A percentile compares a stretch with the other conserved stretches of the same genome.
phyloP scores from a whole-genome alignment of 2,329 filamentous ascomycete species.

The Aspergillus bombycis region DNA sequence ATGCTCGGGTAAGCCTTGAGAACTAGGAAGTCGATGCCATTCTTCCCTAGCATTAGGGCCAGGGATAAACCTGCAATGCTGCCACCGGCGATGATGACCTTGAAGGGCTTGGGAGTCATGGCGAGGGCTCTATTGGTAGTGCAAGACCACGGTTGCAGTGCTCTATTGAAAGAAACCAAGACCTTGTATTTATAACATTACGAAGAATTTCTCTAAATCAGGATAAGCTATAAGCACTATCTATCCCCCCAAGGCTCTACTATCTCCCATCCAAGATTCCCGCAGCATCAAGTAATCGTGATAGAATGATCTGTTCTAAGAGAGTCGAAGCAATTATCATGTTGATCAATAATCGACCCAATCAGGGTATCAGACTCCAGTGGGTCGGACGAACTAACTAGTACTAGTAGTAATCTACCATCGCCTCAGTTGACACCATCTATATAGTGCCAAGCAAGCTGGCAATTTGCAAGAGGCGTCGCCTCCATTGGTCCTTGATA shows the following conservation, averaged over 20 bases:
- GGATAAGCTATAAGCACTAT: neutral
- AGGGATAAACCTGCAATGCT: conserved; percentile 18
- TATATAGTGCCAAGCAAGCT: too few relatives aligned
- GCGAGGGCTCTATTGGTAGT: neutral
- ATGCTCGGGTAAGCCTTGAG: conserved; percentile 24
- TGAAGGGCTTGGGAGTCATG: neutral
- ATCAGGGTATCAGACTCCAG: neutral
- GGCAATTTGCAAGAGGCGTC: too few relatives aligned
- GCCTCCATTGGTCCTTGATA: too few relatives aligned
- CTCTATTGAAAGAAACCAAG: neutral
- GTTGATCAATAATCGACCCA: neutral
- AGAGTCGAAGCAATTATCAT: neutral
- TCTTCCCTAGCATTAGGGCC: conserved; percentile 21
- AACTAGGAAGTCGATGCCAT: conserved; percentile 24
- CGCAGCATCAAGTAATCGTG: neutral
- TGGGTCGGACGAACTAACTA: neutral
- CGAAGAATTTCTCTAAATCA: neutral
- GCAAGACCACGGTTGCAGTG: neutral
- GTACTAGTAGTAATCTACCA: too few relatives aligned
- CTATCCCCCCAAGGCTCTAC: neutral
- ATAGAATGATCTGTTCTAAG: neutral
- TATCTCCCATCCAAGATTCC: neutral
- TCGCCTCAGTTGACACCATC: neutral
- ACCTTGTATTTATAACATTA: neutral
- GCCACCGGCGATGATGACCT: neutral